These are phyloP conservation scores for Claviceps capensis DNA, from an alignment of 2,329 filamentous ascomycete species.

Conservation along the genomic window DNA sequence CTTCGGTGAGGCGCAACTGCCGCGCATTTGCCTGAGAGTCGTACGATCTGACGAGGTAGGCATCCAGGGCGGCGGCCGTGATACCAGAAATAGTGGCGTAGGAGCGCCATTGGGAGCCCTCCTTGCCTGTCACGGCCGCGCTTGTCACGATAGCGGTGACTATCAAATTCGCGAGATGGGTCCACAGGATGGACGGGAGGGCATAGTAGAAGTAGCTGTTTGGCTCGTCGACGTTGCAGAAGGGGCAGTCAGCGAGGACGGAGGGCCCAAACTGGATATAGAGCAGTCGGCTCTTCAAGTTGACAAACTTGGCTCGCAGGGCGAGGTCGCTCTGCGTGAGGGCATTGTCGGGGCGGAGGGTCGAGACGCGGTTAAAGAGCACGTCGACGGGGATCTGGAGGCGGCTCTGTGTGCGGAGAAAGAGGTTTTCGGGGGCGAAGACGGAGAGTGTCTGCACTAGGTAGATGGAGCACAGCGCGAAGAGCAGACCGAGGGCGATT, in stretches of 20 bases:
- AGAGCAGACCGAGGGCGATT: conserved; percentile 47
- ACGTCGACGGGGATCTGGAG: conserved; percentile 77
- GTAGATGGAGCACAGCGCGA: conserved; percentile 30
- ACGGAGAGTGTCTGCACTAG: conserved; percentile 49
- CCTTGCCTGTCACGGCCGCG: conserved; percentile 45
- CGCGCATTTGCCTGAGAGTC: conserved; percentile 50
- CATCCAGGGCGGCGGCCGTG: conserved; percentile 46
- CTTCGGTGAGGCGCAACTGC: conserved; percentile 45
- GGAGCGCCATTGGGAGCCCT: conserved; percentile 55
- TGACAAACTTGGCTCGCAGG: conserved; percentile 55
- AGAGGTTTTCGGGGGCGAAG: conserved; percentile 70
- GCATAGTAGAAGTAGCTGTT: conserved; percentile 69
- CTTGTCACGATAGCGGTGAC: conserved; percentile 64
- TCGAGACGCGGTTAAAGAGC: conserved; percentile 61
- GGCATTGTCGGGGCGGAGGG: conserved; percentile 31
- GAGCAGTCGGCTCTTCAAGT: conserved; percentile 57
- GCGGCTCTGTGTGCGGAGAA: conserved; percentile 61
- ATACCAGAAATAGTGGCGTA: conserved; percentile 52
- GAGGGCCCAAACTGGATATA: conserved; percentile 75
- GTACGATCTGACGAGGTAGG: conserved; percentile 52
- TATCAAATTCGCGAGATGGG: conserved; percentile 69
- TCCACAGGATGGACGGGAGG: conserved; percentile 54
- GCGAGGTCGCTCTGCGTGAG: conserved; percentile 48
- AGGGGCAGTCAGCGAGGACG: conserved; percentile 62
- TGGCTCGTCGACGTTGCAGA: conserved; percentile 61